phyloP scores from a whole-genome alignment of 2,329 filamentous ascomycete species.

The Rhynchosporium agropyri region DNA sequence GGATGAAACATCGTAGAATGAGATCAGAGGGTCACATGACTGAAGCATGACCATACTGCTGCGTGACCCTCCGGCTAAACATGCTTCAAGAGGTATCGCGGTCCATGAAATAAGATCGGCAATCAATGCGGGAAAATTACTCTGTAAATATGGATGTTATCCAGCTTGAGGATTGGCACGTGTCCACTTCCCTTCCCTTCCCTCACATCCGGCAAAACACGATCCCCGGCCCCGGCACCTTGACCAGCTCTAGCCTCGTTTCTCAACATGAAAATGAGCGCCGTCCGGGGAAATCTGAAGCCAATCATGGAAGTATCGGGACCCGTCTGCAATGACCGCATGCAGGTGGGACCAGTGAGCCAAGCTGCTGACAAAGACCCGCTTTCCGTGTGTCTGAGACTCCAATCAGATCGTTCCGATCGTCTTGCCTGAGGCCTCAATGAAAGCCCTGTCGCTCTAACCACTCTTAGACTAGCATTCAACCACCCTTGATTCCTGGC shows the following conservation, averaged over 20 bases:
- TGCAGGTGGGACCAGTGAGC: neutral
- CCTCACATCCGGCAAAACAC: neutral
- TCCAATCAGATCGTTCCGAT: neutral
- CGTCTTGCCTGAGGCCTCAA: neutral
- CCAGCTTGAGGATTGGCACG: neutral
- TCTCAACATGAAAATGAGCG: neutral
- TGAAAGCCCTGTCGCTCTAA: neutral
- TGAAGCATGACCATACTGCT: neutral
- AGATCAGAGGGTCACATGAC: neutral
- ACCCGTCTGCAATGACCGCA: no score
- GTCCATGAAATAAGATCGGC: no score
- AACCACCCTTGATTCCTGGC: conserved; percentile 14
- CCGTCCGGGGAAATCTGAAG: neutral
- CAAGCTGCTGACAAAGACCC: conserved; percentile 10
- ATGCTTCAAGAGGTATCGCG: neutral
- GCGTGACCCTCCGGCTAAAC: no score
- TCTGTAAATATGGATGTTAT: neutral
- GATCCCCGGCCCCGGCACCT: neutral
- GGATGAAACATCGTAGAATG: neutral
- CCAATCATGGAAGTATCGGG: no score
- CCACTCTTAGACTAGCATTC: neutral
- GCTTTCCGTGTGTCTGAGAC: neutral
- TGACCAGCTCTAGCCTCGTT: conserved; percentile 1
- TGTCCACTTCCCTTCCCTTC: neutral
- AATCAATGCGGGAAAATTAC: no score